Base-by-base conservation (phyloP, 1,284 basidiomycete genomes). In the Pholiota adiposa region DNA sequence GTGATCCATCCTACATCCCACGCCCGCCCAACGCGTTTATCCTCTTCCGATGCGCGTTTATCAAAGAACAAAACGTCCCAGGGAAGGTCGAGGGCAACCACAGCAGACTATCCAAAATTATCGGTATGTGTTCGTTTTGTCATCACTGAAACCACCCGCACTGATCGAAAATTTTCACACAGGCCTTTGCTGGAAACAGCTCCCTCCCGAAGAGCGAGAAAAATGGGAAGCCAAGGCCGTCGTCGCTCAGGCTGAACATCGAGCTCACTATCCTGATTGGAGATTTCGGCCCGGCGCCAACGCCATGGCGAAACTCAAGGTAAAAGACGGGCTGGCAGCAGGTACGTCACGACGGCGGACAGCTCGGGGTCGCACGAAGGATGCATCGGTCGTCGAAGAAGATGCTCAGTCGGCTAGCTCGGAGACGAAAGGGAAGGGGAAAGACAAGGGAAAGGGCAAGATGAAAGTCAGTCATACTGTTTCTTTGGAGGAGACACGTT, bases 21-120 rank as follows among this genome's bases (percentile, higher is more conserved):
- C 87, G 95, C 33, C 95, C 95, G 0, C 90, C 94, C 31, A 97
- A 97, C 75, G 94, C 96, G 50, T 97, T 97, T 78, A 97, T 97
- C 69, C 87, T 97, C 72, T 97, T 96, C 77, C 86, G 96, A 62
- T 93, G 92, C 33, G 91, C 93, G 54, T 94, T 95, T 71, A 93
- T 95, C 68, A 83, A 86, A 49, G 85, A 86, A 57, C 86, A 90
- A 68, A 82, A 90, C 62, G 88, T 94, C 38, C 89, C 92, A 3
- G 84, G 86, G 36, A 84, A 86, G 66, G 88, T 93, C 57, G 90
- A 93, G 72, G 87, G 88, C 16, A 87, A 92, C 65, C 90, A 93
- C 71, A 89, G 88, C 69, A 90, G 89, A 18, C 79, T 90, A 52
- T 88, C 82, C 59, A 83, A 85, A 73, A 85, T 86, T 58, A 83